Conservation (phyloP, 805 yeast species). For the Danielozyma ontarioensis region DNA sequence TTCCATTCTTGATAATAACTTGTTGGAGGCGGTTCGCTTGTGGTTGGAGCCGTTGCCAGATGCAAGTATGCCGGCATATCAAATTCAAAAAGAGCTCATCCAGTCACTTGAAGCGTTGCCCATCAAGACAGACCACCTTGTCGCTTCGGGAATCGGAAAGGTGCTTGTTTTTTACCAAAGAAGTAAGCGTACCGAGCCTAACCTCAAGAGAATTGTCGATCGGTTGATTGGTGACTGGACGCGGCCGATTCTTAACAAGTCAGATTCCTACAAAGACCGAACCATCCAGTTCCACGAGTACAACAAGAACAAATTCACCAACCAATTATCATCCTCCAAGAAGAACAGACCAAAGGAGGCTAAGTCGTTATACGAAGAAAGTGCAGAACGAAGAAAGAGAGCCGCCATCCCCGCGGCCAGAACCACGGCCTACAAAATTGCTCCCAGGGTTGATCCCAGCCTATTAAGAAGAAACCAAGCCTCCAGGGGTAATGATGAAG, state of each 20-base stretch:
- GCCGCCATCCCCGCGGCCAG: slow-evolving; percentile 95
- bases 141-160: slow-evolving; percentile 93
- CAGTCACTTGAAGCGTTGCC: slow-evolving; percentile 72
- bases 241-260: slow-evolving; percentile 92
- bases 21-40: slow-evolving; percentile 86
- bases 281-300: slow-evolving; percentile 64
- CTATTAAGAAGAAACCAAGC: slow-evolving; percentile 39
- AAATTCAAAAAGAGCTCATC: slow-evolving; percentile 85
- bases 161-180: slow-evolving; percentile 90
- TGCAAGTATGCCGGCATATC: slow-evolving; percentile 95
- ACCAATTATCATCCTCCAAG: slow-evolving; percentile 33
- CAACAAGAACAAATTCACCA: slow-evolving; percentile 51
- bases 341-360: slow-evolving; percentile 28
- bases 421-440: slow-evolving; percentile 82
- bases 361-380: slow-evolving; percentile 75
- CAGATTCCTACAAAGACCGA: slow-evolving; percentile 90
- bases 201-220: slow-evolving; percentile 84
- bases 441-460: slow-evolving; percentile 69
- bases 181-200: slow-evolving; percentile 82
- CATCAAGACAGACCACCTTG: slow-evolving; percentile 89
- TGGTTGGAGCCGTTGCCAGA: slow-evolving; percentile 99
- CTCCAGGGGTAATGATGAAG: slow-evolving; percentile 61
- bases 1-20: slow-evolving; percentile 87
- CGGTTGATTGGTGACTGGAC: slow-evolving; percentile 95
- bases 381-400: slow-evolving; percentile 86